A percentile compares a stretch with the other conserved stretches of the same genome.
phyloP scores from a whole-genome alignment of 129 eudicot genomes.

The Deinandra increscens region DNA sequence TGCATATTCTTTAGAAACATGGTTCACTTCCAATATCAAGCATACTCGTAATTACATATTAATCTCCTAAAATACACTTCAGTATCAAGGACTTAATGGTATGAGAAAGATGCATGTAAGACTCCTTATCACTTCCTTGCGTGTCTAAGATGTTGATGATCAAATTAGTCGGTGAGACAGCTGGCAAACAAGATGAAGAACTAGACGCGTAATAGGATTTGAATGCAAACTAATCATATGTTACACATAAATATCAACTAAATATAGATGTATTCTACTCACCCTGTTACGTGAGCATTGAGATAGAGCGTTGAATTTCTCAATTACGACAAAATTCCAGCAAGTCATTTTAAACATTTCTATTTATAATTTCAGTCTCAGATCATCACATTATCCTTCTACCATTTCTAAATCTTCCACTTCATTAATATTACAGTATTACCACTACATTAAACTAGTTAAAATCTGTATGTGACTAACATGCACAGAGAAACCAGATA shows the following conservation, averaged over 20 bases:
- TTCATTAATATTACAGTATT: constrained; percentile 8
- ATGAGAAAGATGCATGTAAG: constrained; percentile 19
- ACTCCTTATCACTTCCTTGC: constrained; percentile 22
- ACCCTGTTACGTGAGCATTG: constrained; percentile 25
- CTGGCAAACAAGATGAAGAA: constrained; percentile 35
- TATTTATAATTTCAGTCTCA: constrained; percentile 22
- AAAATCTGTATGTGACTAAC: constrained; percentile 8
- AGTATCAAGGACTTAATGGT: neutral
- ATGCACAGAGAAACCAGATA: neutral
- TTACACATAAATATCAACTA: constrained; percentile 34
- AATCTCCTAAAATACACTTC: neutral
- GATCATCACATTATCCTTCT: constrained; percentile 24
- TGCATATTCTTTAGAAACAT: constrained; percentile 10
- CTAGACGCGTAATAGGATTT: constrained; percentile 24
- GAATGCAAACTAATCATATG: constrained; percentile 38
- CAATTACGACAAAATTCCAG: constrained; percentile 27
- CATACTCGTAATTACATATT: neutral
- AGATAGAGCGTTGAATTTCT: constrained; percentile 23
- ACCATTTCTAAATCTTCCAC: neutral
- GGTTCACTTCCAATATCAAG: constrained; percentile 7
- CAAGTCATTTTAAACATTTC: constrained; percentile 22
- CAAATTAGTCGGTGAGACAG: constrained; percentile 29
- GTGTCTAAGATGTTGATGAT: constrained; percentile 29
- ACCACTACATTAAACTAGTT: neutral
- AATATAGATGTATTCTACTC: constrained; percentile 21